These are phyloP conservation scores for Blastobotrys americana DNA, from an alignment of 805 yeast species.

Conservation along the genomic window DNA sequence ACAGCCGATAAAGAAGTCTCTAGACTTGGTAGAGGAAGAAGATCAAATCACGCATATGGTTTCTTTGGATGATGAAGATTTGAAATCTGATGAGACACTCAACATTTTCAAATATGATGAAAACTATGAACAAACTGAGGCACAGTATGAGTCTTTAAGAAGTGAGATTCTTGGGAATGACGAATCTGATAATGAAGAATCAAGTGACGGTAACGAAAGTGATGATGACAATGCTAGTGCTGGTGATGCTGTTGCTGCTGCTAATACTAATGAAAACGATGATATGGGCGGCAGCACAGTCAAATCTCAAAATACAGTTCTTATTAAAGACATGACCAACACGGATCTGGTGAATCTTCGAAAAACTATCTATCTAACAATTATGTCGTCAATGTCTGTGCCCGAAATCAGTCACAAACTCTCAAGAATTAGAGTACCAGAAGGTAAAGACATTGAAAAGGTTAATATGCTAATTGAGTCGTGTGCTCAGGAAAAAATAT, in stretches of 20 bases:
- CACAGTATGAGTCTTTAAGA: conserved; percentile 38
- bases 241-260: conserved; percentile 16
- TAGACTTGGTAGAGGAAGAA: conserved; percentile 58
- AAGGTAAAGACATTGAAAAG: conserved; percentile 42
- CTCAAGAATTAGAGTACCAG: conserved; percentile 39
- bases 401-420: conserved; percentile 92
- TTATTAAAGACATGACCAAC: conserved; percentile 63
- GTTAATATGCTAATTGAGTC: conserved; percentile 71
- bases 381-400: conserved; percentile 84
- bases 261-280: conserved; percentile 10
- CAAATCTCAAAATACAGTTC: conserved; percentile 6
- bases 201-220: conserved; percentile 23
- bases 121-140: conserved; percentile 45
- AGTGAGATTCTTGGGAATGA: conserved; percentile 41
- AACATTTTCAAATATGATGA: conserved; percentile 47
- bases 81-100: conserved; percentile 41
- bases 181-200: conserved; percentile 22
- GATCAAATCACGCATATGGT: conserved; percentile 52
- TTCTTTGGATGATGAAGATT: conserved; percentile 42
- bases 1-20: conserved; percentile 37
- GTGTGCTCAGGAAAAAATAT: conserved; percentile 79
- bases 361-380: conserved; percentile 68
- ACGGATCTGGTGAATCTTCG: conserved; percentile 56
- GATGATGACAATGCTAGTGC: conserved; percentile 14
- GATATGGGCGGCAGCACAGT: conserved; percentile 10